Evolutionary conservation across 257 asterid species (phyloP), one percentile per base, ranked within the genome.

Genomic region (Nicotiana otophora): DNA sequence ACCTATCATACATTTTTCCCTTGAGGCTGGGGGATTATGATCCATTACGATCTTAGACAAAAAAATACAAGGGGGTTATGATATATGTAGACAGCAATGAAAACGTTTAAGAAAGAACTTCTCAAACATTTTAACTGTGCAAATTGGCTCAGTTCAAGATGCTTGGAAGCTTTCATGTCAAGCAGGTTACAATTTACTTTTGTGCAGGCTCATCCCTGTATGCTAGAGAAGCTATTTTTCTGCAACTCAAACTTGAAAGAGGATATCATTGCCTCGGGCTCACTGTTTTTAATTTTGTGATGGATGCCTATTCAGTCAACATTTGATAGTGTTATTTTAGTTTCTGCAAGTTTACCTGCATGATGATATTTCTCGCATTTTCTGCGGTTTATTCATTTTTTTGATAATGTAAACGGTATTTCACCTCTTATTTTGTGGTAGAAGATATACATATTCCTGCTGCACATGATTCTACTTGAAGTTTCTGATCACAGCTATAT

Each of bases 301-400:
- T 75, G 80, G 63, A 75, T 75, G 16, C 16, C 39, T 48, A 28
- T 75, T 28, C 63, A 8, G 42, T 75, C 80, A 75, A 75, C 26
- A 8, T 75, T 51, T 58, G 7, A 48, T 48, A 48, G 61, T 46
- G n/a, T 55, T 75, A 15, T 75, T 74, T 75, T 51, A 26, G 63
- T 75, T 72, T 51, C 63, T 75, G 63, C 80, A 26, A 51, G 63
- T n/a, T 51, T 75, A 34, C 42, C 51, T 75, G 70, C 63, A 75
- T 75, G 42, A 51, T 75, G 34, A 75, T 75, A 75, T 75, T 75
- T 75, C 80, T 75, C 4, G 16, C 28, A 75, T 75, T 75, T 7
- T 75, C 80, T 51, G 17, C 80, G 34, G 28, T 75, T 26, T 51
- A 17, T 74, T 74, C 42, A 51, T 74, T 48, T 51, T 26, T 74